Evolutionary conservation across 2,329 filamentous ascomycete species (phyloP).

Genomic region (Neonectria sp.): DNA sequence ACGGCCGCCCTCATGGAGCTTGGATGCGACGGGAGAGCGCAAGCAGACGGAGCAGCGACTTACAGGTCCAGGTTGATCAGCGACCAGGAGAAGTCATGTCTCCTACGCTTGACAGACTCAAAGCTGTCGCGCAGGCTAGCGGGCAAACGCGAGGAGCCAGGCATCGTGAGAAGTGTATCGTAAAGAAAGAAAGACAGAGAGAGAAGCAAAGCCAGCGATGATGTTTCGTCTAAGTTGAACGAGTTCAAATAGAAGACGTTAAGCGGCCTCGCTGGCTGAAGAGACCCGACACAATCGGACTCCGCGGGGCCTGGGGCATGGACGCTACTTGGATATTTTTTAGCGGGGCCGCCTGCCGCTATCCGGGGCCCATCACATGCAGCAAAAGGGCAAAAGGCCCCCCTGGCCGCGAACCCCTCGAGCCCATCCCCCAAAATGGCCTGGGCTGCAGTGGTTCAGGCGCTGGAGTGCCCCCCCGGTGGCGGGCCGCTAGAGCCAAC

Average conservation of each 20-base stretch:
- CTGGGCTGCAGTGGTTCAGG: slow-evolving; percentile 33
- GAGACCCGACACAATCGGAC: background rate
- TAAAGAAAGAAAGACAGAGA: slow-evolving; percentile 6
- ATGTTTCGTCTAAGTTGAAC: slow-evolving; percentile 25
- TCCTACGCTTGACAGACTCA: slow-evolving; percentile 71
- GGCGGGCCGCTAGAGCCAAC: slow-evolving; percentile 11
- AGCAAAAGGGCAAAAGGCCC: slow-evolving; percentile 9
- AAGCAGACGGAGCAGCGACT: slow-evolving; percentile 50
- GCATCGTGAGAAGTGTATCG: slow-evolving; percentile 60
- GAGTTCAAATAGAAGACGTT: slow-evolving; percentile 40
- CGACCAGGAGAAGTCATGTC: slow-evolving; percentile 69
- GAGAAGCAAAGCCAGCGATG: slow-evolving; percentile 19
- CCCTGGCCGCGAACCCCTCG: slow-evolving; percentile 1
- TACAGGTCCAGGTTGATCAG: slow-evolving; percentile 79
- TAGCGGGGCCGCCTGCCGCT: slow-evolving; percentile 42
- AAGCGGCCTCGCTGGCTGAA: slow-evolving; percentile 2
- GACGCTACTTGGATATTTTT: slow-evolving; percentile 53
- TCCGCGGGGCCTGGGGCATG: slow-evolving; percentile 45
- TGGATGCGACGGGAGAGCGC: slow-evolving; percentile 11
- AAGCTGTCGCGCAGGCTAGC: slow-evolving; percentile 79
- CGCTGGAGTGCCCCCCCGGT: slow-evolving; percentile 14
- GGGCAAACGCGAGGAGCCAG: slow-evolving; percentile 79
- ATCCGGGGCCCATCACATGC: slow-evolving; percentile 46
- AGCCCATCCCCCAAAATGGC: slow-evolving; percentile 10
- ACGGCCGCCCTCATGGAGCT: background rate